Conservation (phyloP, 148 eudicot genomes). For the Simmondsia chinensis region DNA sequence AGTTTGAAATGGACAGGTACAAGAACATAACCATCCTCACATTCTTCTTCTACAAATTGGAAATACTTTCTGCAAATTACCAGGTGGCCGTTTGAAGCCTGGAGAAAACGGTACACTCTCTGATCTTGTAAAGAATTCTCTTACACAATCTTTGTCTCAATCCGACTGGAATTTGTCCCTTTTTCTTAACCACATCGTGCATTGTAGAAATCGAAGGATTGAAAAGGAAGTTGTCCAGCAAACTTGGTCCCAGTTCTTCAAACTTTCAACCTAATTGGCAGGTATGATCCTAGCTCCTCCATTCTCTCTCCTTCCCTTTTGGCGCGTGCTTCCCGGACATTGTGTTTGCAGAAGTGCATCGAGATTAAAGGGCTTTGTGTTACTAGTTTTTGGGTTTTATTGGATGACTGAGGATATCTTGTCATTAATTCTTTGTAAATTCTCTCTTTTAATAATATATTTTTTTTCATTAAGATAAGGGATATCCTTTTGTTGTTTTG, state of each 20-base stretch:
- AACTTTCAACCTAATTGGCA: slow-evolving; percentile 41
- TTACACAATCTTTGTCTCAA: not conserved
- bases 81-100: slow-evolving; percentile 93
- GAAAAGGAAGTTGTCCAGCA: slow-evolving; percentile 39
- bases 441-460: no score
- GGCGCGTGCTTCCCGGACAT: not conserved
- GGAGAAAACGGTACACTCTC: slow-evolving; percentile 52
- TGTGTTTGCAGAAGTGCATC: no score
- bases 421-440: no score
- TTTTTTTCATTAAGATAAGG: no score
- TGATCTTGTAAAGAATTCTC: not conserved
- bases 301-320: not conserved
- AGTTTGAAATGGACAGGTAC: slow-evolving; percentile 45
- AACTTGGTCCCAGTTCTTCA: slow-evolving; percentile 34
- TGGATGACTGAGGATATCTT: no score
- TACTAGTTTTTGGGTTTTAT: no score
- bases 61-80: slow-evolving; percentile 91
- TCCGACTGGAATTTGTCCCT: not conserved
- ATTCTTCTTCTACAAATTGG: slow-evolving; percentile 89
- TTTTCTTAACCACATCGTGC: not conserved
- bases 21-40: slow-evolving; percentile 76
- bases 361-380: no score
- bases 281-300: slow-evolving; percentile 13
- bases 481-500: no score
- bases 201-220: slow-evolving; percentile 35